These are phyloP conservation scores for Plantago coronopus DNA, from an alignment of 305 asterid species.

Conservation along the genomic window DNA sequence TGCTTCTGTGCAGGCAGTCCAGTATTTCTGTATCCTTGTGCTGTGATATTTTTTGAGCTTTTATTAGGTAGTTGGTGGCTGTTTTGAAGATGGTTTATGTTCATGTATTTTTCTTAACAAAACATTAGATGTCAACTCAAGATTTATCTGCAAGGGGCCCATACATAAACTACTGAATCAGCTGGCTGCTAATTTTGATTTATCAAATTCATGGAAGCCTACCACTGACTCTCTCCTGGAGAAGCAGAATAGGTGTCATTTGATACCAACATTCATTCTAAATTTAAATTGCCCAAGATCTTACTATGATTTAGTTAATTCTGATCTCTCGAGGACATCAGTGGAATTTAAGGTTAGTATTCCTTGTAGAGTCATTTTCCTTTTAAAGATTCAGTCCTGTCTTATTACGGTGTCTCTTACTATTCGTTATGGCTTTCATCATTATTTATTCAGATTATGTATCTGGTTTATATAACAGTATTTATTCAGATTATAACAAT, in stretches of 20 bases:
- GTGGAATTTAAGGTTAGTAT: constrained; percentile 79
- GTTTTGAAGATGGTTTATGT: constrained; percentile 19
- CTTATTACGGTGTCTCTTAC: constrained; percentile 6
- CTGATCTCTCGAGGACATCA: constrained; percentile 60
- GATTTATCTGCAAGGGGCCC: constrained; percentile 82
- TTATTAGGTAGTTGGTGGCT: constrained; percentile 27
- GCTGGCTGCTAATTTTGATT: constrained; percentile 59
- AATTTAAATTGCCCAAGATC: constrained; percentile 78
- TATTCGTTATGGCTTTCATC: constrained; percentile 11
- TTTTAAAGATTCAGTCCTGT: constrained; percentile 10
- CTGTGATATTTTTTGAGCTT: constrained; percentile 18
- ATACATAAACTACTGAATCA: constrained; percentile 82
- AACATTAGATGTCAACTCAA: constrained; percentile 78
- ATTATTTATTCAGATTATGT: no score
- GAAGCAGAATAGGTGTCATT: constrained; percentile 52
- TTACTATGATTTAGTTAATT: constrained; percentile 55
- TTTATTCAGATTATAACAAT: no score
- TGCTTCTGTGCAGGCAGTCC: constrained; percentile 73
- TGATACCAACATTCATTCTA: constrained; percentile 60
- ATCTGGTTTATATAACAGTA: no score
- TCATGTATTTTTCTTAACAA: constrained; percentile 45
- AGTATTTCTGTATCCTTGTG: constrained; percentile 82
- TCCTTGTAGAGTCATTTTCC: constrained; percentile 14
- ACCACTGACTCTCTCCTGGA: constrained; percentile 28
- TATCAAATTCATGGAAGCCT: constrained; percentile 33